These are phyloP conservation scores for Agrostemma githago DNA, from an alignment of 148 eudicot genomes.

Conservation along the genomic window DNA sequence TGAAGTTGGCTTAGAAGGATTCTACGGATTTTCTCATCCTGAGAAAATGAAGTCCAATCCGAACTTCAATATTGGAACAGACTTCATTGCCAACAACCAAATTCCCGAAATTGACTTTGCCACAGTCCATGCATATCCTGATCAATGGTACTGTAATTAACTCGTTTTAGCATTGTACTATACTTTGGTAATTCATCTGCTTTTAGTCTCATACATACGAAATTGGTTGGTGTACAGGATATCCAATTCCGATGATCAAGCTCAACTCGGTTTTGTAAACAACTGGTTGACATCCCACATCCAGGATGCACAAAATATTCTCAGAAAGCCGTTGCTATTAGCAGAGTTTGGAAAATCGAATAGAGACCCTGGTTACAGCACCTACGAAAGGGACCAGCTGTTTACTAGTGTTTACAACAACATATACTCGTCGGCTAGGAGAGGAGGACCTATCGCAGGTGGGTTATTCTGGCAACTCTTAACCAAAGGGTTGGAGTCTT, in stretches of 20 bases:
- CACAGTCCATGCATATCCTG: conserved; percentile 81
- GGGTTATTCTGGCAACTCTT: conserved; percentile 92
- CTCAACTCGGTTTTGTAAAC: conserved; percentile 56
- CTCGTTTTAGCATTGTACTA: not conserved
- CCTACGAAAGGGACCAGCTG: conserved; percentile 47
- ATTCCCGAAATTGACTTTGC: conserved; percentile 81
- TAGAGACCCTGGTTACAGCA: conserved; percentile 60
- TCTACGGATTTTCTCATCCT: conserved; percentile 66
- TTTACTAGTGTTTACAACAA: conserved; percentile 48
- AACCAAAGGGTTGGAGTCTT: conserved; percentile 56
- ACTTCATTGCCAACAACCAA: conserved; percentile 76
- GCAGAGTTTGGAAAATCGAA: conserved; percentile 84
- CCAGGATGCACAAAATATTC: conserved; percentile 52
- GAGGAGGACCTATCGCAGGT: conserved; percentile 72
- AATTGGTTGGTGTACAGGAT: conserved; percentile 40
- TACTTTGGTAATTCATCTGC: no score
- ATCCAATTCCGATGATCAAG: conserved; percentile 44
- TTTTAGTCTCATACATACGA: no score
- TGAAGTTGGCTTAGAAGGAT: conserved; percentile 94
- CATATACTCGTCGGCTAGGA: conserved; percentile 63
- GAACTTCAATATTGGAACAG: conserved; percentile 66
- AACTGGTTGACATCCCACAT: conserved; percentile 78
- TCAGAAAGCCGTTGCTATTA: conserved; percentile 63
- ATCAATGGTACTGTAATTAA: conserved; percentile 80
- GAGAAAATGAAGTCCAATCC: conserved; percentile 56